These are phyloP conservation scores for Gaultheria prostrata DNA, from an alignment of 148 eudicot genomes.

Conservation along the genomic window DNA sequence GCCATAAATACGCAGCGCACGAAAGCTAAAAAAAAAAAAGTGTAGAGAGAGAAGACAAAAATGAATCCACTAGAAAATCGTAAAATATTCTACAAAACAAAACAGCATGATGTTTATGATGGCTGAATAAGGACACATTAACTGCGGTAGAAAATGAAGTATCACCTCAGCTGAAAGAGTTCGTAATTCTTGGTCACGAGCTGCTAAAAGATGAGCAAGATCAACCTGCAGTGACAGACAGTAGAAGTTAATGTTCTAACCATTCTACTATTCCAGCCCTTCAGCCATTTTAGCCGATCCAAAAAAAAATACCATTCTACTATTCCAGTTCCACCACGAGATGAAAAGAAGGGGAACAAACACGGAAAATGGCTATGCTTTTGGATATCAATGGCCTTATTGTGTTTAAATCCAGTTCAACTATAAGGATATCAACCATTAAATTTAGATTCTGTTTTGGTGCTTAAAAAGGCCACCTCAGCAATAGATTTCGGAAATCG, in stretches of 20 bases:
- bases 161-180: conserved; percentile 98
- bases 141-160: background rate
- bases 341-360: background rate
- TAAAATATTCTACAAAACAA: background rate
- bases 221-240: conserved; percentile 65
- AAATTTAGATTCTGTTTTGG: background rate
- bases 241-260: background rate
- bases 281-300: too few species aligned
- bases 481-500: background rate
- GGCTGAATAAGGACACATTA: background rate
- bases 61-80: background rate
- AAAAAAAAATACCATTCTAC: background rate
- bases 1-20: background rate
- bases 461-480: background rate
- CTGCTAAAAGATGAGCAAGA: conserved; percentile 93
- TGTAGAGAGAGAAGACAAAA: background rate
- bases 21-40: background rate
- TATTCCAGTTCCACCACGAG: background rate
- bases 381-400: too few species aligned
- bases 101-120: background rate
- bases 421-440: too few species aligned
- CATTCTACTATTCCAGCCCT: conserved; percentile 7
- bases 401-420: too few species aligned
- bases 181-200: conserved; percentile 96
- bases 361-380: too few species aligned